phyloP scores from a whole-genome alignment of 306 rosid genomes.

The Hippophae tibetana region DNA sequence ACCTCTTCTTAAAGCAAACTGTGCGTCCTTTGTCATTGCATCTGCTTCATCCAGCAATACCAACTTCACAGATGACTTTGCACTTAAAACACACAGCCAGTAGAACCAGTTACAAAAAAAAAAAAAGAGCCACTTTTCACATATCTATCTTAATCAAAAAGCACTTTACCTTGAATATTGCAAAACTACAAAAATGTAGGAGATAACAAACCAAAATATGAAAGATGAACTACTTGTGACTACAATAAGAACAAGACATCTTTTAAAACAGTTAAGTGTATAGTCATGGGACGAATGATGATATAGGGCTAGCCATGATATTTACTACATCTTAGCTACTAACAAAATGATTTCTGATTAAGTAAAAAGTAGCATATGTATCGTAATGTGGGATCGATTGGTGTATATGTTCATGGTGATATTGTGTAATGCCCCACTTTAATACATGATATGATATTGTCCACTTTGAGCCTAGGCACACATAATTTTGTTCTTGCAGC shows the following conservation, averaged over 20 bases:
- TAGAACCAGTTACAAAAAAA: slow-evolving; percentile 2
- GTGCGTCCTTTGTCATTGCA: slow-evolving; percentile 99
- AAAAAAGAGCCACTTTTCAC: too few relatives aligned
- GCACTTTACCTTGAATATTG: not conserved
- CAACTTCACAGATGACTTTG: slow-evolving; percentile 72
- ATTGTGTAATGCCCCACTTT: too few relatives aligned
- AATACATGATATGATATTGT: too few relatives aligned
- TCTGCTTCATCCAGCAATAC: slow-evolving; percentile 89
- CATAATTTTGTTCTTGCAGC: too few relatives aligned
- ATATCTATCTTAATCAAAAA: too few relatives aligned
- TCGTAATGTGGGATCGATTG: not conserved
- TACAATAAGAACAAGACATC: not conserved
- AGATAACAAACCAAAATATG: not conserved
- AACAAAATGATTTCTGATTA: not conserved
- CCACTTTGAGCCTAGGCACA: too few relatives aligned
- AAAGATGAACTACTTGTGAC: not conserved
- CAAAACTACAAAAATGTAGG: not conserved
- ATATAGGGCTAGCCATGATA: not conserved
- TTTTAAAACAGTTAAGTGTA: not conserved
- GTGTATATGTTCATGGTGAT: too few relatives aligned
- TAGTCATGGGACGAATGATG: not conserved
- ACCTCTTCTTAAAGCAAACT: slow-evolving; percentile 96
- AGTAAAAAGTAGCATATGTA: not conserved
- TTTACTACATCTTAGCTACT: not conserved
- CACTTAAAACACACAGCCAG: slow-evolving; percentile 30